These are phyloP conservation scores for Rehmannia glutinosa DNA, from an alignment of 257 asterid species.

Conservation along the genomic window DNA sequence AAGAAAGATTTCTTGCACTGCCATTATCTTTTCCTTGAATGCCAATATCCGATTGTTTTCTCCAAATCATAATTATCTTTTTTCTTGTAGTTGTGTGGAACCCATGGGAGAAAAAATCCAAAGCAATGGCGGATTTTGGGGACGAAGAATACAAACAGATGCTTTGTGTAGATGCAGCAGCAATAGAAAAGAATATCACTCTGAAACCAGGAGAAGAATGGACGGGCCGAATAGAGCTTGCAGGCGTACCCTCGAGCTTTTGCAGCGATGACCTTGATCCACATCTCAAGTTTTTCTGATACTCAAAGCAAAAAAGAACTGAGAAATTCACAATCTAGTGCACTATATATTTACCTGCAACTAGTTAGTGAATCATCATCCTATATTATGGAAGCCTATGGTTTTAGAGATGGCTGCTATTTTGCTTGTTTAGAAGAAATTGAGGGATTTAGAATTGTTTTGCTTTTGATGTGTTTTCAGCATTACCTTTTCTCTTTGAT, in stretches of 20 bases:
- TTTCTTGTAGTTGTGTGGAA: constrained; percentile 72
- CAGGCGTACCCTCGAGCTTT: constrained; percentile 74
- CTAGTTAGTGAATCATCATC: background rate
- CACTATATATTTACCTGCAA: background rate
- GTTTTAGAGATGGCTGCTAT: constrained; percentile 30
- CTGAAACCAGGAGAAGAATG: constrained; percentile 88
- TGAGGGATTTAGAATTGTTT: constrained; percentile 15
- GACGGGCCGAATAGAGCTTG: constrained; percentile 71
- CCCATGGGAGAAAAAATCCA: constrained; percentile 93
- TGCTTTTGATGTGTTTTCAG: background rate
- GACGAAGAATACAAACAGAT: constrained; percentile 84
- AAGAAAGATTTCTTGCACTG: no score
- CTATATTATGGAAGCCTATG: constrained; percentile 27
- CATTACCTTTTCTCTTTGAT: background rate
- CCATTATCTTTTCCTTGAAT: no score
- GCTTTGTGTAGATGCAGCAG: constrained; percentile 83
- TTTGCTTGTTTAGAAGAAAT: background rate
- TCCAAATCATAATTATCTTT: background rate
- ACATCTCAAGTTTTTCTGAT: constrained; percentile 34
- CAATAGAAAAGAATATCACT: constrained; percentile 64
- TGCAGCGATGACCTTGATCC: constrained; percentile 59
- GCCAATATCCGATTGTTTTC: no score
- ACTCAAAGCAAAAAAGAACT: background rate
- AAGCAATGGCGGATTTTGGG: constrained; percentile 82
- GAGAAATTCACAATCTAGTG: background rate